These are phyloP conservation scores for Dryadomyces sulphureus DNA, from an alignment of 2,329 filamentous ascomycete species.

Conservation along the genomic window DNA sequence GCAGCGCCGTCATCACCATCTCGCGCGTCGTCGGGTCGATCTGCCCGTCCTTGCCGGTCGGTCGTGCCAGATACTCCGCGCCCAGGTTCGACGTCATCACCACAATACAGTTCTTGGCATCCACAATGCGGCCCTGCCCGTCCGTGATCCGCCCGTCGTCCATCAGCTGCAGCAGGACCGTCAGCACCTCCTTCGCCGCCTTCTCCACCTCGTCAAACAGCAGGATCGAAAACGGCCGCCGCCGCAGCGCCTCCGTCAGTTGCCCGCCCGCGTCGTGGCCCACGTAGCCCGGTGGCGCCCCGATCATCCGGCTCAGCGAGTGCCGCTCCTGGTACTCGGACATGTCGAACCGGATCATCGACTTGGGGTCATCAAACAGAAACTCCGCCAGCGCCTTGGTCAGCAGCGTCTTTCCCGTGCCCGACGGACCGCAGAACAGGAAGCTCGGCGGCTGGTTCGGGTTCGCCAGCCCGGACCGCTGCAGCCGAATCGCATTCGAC, in stretches of 20 bases:
- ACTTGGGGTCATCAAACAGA: constrained; percentile 89
- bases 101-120: constrained; percentile 95
- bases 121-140: constrained; percentile 86
- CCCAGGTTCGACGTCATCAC: constrained; percentile 98
- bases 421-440: constrained; percentile 95
- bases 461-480: constrained; percentile 86
- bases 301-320: constrained; percentile 91
- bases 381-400: constrained; percentile 97
- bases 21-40: constrained; percentile 79
- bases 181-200: constrained; percentile 92
- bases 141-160: constrained; percentile 98
- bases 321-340: constrained; percentile 98
- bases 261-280: constrained; percentile 94
- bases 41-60: constrained; percentile 61
- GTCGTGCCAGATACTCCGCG: constrained; percentile 79
- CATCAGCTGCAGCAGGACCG: constrained; percentile 97
- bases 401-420: constrained; percentile 93
- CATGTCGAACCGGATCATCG: constrained; percentile 99
- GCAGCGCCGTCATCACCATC: constrained; percentile 77
- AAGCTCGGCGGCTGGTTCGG: constrained; percentile 96
- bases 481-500: constrained; percentile 88
- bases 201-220: constrained; percentile 98
- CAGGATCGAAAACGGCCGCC: constrained; percentile 92
- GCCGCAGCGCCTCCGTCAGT: constrained; percentile 83
- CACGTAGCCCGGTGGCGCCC: constrained; percentile 90